Evolutionary conservation across 441 rosid genomes (phyloP).

Genomic region (Aleurites moluccanus): DNA sequence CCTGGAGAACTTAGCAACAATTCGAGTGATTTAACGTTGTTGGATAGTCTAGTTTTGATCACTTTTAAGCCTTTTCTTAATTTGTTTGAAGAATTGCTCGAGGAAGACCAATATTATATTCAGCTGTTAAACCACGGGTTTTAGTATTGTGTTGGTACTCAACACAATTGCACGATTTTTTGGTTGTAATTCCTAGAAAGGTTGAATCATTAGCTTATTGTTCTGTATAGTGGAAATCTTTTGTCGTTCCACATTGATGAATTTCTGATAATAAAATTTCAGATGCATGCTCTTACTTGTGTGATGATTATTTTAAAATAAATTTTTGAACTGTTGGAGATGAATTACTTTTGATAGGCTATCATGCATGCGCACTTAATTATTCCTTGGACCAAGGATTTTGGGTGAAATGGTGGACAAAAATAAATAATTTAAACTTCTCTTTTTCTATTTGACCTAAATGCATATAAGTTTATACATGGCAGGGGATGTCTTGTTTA

Average conservation of each 20-base stretch:
- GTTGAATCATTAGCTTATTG: not conserved
- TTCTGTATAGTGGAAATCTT: not conserved
- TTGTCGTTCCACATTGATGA: not conserved
- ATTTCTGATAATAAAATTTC: not conserved
- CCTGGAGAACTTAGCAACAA: too few species aligned
- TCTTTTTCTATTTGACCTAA: not conserved
- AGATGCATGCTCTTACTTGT: not conserved
- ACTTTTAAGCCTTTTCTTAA: too few species aligned
- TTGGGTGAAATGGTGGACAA: not conserved
- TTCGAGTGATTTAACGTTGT: not conserved
- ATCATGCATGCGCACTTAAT: not conserved
- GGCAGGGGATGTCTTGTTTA: not conserved
- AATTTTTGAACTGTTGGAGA: not conserved
- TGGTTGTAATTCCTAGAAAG: not conserved
- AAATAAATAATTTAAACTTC: too few species aligned
- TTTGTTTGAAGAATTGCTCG: not conserved
- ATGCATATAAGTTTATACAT: not conserved
- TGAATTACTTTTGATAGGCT: not conserved
- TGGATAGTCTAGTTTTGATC: conserved; percentile 1
- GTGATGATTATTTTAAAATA: too few species aligned
- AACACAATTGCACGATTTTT: not conserved
- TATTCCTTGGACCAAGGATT: not conserved
- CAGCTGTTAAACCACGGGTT: not conserved
- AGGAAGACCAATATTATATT: not conserved
- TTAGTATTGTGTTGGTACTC: not conserved